A percentile compares a stretch with the other conserved stretches of the same genome.
These are phyloP conservation scores for Blastocystis sp. DNA, from an alignment of 352 stramenopile genomes.

Conservation along the genomic window DNA sequence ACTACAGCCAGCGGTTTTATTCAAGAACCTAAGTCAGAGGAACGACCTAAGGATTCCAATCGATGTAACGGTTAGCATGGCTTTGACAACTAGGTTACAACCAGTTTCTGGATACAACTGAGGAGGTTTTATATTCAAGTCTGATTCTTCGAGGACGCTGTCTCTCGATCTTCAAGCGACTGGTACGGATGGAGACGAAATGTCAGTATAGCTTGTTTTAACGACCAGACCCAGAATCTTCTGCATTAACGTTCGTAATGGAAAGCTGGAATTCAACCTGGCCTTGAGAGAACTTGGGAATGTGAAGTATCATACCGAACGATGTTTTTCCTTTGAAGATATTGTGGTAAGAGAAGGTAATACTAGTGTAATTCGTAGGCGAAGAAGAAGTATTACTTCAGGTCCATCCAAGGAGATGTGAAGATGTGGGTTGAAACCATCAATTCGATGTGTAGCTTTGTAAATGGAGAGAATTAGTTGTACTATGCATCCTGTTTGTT, in stretches of 20 bases:
- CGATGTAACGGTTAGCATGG: not conserved
- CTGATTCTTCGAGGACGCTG: slow-evolving; percentile 30
- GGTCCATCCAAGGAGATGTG: slow-evolving; percentile 29
- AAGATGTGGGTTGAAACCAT: slow-evolving; percentile 57
- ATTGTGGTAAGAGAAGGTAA: not conserved
- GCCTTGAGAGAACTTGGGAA: slow-evolving; percentile 15
- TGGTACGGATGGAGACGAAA: not conserved
- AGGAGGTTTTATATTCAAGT: slow-evolving; percentile 51
- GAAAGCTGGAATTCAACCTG: slow-evolving; percentile 40
- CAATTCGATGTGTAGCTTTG: slow-evolving; percentile 31
- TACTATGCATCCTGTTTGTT: slow-evolving; percentile 34
- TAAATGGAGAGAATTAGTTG: slow-evolving; percentile 19
- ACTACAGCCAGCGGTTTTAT: not conserved
- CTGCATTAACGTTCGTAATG: slow-evolving; percentile 27
- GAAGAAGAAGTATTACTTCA: slow-evolving; percentile 19
- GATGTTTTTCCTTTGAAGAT: slow-evolving; percentile 51
- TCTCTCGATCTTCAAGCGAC: not conserved
- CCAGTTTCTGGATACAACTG: slow-evolving; percentile 6
- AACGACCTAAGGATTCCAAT: not conserved
- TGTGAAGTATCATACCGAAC: slow-evolving; percentile 30
- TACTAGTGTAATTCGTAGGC: not conserved
- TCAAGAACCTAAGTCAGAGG: not conserved
- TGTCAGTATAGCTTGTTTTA: slow-evolving; percentile 29
- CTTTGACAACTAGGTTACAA: not conserved
- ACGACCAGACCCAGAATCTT: slow-evolving; percentile 45